These are phyloP conservation scores for Dittrichia graveolens DNA, from an alignment of 129 eudicot species.

Conservation along the genomic window DNA sequence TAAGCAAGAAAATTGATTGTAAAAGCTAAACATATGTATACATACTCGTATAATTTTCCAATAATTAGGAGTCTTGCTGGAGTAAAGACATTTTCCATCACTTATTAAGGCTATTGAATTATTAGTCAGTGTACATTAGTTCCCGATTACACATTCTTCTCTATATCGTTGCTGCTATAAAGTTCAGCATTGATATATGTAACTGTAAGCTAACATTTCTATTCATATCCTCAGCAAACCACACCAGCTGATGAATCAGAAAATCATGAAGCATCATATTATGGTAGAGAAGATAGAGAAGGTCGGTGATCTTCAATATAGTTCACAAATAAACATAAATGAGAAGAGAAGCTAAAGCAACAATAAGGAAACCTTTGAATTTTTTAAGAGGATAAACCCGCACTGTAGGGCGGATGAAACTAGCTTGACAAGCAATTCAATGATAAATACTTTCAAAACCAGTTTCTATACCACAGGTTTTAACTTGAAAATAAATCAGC, in stretches of 20 bases:
- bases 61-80: too few species aligned
- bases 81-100: too few species aligned
- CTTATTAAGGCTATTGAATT: too few species aligned
- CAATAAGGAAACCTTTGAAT: neutral
- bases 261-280: constrained; percentile 39
- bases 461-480: constrained; percentile 9
- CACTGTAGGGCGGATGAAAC: constrained; percentile 16
- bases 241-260: constrained; percentile 37
- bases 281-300: constrained; percentile 32
- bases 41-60: too few species aligned
- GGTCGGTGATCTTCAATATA: constrained; percentile 37
- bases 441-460: constrained; percentile 16
- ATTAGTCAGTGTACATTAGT: too few species aligned
- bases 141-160: too few species aligned
- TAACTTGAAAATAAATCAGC: constrained; percentile 4
- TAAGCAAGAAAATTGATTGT: too few species aligned
- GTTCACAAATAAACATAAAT: constrained; percentile 4
- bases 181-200: neutral
- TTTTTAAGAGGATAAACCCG: neutral
- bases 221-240: constrained; percentile 39
- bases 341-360: neutral
- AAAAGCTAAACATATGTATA: too few species aligned
- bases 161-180: too few species aligned
- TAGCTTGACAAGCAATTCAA: constrained; percentile 18
- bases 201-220: constrained; percentile 23